phyloP scores from a whole-genome alignment of 73 alveolate genomes.

The Diophrys appendiculata region DNA sequence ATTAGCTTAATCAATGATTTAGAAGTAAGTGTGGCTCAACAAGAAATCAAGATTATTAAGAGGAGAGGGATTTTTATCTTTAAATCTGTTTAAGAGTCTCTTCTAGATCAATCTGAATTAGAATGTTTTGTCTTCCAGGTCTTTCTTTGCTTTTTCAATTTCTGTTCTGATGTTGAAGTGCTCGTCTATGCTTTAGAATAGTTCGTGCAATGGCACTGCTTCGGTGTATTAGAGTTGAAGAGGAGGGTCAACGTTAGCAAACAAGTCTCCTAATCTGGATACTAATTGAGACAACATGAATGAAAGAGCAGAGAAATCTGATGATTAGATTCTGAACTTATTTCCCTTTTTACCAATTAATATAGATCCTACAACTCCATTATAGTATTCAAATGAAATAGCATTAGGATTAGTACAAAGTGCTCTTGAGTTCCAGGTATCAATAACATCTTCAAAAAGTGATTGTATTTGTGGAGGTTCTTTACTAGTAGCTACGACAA shows the following conservation, averaged over 20 bases:
- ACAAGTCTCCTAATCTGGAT: slow-evolving; percentile 23
- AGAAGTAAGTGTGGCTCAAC: slow-evolving; percentile 70
- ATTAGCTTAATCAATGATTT: slow-evolving; percentile 59
- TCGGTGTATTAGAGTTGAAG: no score
- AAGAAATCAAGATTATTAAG: slow-evolving; percentile 70
- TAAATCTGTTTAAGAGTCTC: slow-evolving; percentile 68
- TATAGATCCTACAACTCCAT: slow-evolving; percentile 63
- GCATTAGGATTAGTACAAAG: slow-evolving; percentile 65
- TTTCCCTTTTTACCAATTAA: slow-evolving; percentile 70
- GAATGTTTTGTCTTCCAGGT: slow-evolving; percentile 73
- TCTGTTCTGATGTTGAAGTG: slow-evolving; percentile 64
- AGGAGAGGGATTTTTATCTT: slow-evolving; percentile 85
- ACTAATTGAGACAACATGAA: slow-evolving; percentile 42
- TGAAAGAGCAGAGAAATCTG: slow-evolving; percentile 66
- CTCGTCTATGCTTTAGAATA: slow-evolving; percentile 70
- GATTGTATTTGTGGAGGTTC: neutral
- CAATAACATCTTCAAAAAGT: neutral
- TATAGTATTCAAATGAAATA: slow-evolving; percentile 63
- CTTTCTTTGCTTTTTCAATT: slow-evolving; percentile 56
- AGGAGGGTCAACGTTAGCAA: slow-evolving; percentile 34
- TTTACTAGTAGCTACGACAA: neutral
- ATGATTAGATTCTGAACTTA: slow-evolving; percentile 67
- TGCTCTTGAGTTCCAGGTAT: neutral
- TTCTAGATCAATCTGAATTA: slow-evolving; percentile 74
- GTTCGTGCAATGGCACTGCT: slow-evolving; percentile 74